phyloP scores from a whole-genome alignment of 225 moss, liverwort and hornwort species.

The Bryoerythrophyllum caledonicum region DNA sequence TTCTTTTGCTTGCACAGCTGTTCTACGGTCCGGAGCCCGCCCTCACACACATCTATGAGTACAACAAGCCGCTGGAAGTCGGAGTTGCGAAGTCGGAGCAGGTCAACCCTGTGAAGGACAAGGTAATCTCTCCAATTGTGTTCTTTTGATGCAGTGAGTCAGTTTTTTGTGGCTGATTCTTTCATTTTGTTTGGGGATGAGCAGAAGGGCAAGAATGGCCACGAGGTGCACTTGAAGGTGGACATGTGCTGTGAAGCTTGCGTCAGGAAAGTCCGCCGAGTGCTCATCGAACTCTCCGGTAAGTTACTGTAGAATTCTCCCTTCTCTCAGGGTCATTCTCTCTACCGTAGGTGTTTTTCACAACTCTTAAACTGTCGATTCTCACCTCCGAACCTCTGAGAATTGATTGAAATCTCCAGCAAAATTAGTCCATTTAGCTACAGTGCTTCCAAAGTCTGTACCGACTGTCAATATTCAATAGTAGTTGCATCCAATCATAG shows the following conservation, averaged over 20 bases:
- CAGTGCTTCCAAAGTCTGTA: neutral
- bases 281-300: slow-evolving; percentile 12
- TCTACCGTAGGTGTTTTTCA: too few relatives aligned
- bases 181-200: neutral
- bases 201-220: slow-evolving; percentile 8
- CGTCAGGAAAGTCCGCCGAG: slow-evolving; percentile 4
- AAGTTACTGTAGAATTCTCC: neutral
- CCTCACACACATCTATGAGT: neutral
- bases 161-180: neutral
- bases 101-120: neutral
- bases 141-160: too few relatives aligned
- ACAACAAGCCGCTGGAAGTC: neutral
- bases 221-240: slow-evolving; percentile 19
- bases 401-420: too few relatives aligned
- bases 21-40: slow-evolving; percentile 6
- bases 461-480: neutral
- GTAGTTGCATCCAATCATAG: neutral
- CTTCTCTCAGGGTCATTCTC: too few relatives aligned
- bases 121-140: neutral
- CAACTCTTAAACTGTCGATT: too few relatives aligned
- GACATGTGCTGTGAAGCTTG: slow-evolving; percentile 22
- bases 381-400: too few relatives aligned
- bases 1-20: neutral
- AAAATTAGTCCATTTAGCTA: too few relatives aligned
- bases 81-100: slow-evolving; percentile 8